Percentiles rank a stretch among this genome's conserved stretches.
phyloP scores from a whole-genome alignment of 768 basidiomycete genomes.

The Phaeolepiota aurea region DNA sequence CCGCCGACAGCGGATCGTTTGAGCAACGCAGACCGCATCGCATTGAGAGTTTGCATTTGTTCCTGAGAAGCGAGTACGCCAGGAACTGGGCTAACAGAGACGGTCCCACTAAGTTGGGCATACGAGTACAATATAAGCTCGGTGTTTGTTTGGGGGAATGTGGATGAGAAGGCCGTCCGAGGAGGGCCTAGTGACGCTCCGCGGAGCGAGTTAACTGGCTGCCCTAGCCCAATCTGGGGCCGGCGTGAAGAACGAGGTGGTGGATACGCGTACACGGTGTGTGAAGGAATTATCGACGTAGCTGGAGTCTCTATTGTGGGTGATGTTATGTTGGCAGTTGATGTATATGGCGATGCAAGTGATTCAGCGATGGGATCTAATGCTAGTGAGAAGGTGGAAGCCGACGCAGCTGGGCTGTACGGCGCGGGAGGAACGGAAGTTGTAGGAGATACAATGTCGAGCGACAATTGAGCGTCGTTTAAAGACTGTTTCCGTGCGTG shows the following conservation, averaged over 20 bases:
- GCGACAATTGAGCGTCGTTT: slow-evolving; percentile 36
- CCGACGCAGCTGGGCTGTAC: slow-evolving; percentile 31
- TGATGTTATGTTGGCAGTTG: slow-evolving; percentile 26
- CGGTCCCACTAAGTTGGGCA: slow-evolving; percentile 66
- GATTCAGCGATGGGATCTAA: slow-evolving; percentile 41
- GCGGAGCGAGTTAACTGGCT: slow-evolving; percentile 22
- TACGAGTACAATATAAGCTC: slow-evolving; percentile 82
- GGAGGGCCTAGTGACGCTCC: slow-evolving; percentile 10
- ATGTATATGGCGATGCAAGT: slow-evolving; percentile 21
- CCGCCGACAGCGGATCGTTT: slow-evolving; percentile 52
- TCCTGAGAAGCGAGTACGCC: slow-evolving; percentile 31
- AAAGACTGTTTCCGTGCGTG: slow-evolving; percentile 74
- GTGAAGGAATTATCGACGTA: slow-evolving; percentile 5
- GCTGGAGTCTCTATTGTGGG: slow-evolving; percentile 20
- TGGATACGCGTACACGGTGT: slow-evolving; percentile 26
- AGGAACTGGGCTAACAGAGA: slow-evolving; percentile 43
- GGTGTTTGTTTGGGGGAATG: slow-evolving; percentile 40
- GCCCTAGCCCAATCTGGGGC: slow-evolving; percentile 35
- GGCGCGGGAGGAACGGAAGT: slow-evolving; percentile 19
- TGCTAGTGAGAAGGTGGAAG: slow-evolving; percentile 37
- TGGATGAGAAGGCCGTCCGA: slow-evolving; percentile 33
- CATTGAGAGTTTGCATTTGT: slow-evolving; percentile 34
- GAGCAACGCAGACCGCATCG: slow-evolving; percentile 41
- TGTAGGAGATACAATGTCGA: slow-evolving; percentile 22
- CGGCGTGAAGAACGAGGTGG: slow-evolving; percentile 16